These are phyloP conservation scores for Trichoderma asperelloides DNA, from an alignment of 495 filamentous ascomycete genomes.

Conservation along the genomic window DNA sequence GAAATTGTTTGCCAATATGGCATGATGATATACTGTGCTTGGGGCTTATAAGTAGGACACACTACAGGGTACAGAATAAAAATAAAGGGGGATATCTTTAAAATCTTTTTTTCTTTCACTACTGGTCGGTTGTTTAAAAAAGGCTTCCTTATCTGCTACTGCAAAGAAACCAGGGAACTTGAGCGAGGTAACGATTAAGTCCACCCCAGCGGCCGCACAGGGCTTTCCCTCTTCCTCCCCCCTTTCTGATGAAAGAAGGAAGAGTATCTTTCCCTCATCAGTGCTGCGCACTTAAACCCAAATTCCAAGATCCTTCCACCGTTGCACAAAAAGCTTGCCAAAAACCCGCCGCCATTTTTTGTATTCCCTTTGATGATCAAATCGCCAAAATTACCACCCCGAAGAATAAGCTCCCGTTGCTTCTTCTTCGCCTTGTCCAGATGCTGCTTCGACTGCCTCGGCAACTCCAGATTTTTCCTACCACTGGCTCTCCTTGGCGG, in stretches of 20 bases:
- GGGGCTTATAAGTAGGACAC: not conserved
- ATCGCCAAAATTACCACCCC: not conserved
- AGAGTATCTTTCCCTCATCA: conserved; percentile 98
- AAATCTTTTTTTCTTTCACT: not conserved
- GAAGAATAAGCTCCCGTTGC: not conserved
- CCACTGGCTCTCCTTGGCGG: conserved; percentile 54
- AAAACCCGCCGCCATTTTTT: conserved; percentile 14
- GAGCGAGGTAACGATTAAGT: conserved; percentile 47
- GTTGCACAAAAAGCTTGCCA: not conserved
- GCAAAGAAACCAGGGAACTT: not conserved
- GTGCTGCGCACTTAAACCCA: conserved; percentile 56
- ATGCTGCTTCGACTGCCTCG: not conserved
- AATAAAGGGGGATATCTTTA: not conserved
- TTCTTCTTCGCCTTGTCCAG: conserved; percentile 13
- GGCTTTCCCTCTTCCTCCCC: conserved; percentile 75
- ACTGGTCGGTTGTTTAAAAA: not conserved
- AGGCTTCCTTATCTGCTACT: not conserved
- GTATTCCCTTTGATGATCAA: conserved; percentile 2
- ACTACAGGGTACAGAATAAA: not conserved
- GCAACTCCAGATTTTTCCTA: conserved; percentile 33
- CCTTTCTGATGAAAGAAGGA: conserved; percentile 32
- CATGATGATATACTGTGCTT: not conserved
- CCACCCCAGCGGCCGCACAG: conserved; percentile 58
- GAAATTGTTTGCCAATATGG: too few relatives aligned
- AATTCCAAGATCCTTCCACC: conserved; percentile 10